Conservation (phyloP, 495 filamentous ascomycete genomes). For the Viridothelium virens region DNA sequence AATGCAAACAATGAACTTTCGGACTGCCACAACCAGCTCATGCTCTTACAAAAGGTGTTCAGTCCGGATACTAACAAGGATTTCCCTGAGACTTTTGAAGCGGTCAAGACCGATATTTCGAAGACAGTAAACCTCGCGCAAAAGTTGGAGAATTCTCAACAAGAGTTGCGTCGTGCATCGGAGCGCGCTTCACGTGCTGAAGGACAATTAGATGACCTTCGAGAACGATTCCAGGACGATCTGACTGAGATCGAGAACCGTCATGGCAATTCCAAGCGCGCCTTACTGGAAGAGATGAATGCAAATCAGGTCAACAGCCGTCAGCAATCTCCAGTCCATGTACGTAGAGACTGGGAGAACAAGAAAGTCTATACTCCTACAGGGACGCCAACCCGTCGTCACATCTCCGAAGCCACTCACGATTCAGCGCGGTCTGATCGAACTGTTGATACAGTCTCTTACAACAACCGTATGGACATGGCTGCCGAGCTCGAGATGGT, state of each 20-base stretch:
- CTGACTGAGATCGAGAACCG: conserved; percentile 63
- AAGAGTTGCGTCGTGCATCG: conserved; percentile 75
- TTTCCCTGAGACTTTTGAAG: conserved; percentile 53
- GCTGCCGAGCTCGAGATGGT: conserved; percentile 85
- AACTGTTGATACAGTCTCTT: conserved; percentile 81
- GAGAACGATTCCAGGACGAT: conserved; percentile 62
- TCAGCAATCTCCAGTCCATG: conserved; percentile 63
- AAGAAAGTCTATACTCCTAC: conserved; percentile 45
- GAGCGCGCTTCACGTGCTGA: conserved; percentile 79
- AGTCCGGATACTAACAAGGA: conserved; percentile 61
- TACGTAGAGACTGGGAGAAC: conserved; percentile 62
- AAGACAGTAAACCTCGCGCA: conserved; percentile 76
- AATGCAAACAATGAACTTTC: conserved; percentile 67
- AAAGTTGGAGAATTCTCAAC: conserved; percentile 79
- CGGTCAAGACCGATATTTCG: conserved; percentile 44
- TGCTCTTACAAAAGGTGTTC: conserved; percentile 76
- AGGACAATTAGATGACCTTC: conserved; percentile 70
- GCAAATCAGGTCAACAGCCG: conserved; percentile 69
- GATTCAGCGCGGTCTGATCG: conserved; percentile 83
- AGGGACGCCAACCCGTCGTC: conserved; percentile 65
- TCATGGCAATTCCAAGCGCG: conserved; percentile 63
- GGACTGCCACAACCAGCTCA: conserved; percentile 69
- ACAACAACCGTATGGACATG: conserved; percentile 83
- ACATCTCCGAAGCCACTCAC: conserved; percentile 59
- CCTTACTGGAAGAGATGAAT: conserved; percentile 79